Percentiles rank a stretch among this genome's conserved stretches.
These are phyloP conservation scores for Hanseniaspora meyeri DNA, from an alignment of 805 yeast genomes.

Conservation along the genomic window DNA sequence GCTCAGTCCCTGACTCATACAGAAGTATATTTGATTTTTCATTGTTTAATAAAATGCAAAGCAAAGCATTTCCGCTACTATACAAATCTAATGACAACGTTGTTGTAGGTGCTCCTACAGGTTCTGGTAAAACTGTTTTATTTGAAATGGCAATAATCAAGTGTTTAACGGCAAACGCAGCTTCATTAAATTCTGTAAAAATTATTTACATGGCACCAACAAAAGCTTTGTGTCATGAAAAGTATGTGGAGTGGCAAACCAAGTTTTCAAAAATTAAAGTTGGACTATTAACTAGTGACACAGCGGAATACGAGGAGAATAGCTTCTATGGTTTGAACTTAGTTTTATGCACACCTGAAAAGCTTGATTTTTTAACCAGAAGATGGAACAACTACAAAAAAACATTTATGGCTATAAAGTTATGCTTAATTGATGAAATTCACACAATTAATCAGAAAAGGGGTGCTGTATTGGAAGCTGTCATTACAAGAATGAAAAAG, in stretches of 20 bases:
- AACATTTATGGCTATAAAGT: conserved; percentile 32
- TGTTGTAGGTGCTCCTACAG: conserved; percentile 45
- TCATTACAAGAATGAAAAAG: conserved; percentile 24
- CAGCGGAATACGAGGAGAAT: conserved; percentile 34
- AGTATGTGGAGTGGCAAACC: conserved; percentile 34
- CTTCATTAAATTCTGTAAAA: conserved; percentile 23
- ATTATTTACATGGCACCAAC: conserved; percentile 48
- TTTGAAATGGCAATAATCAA: conserved; percentile 40
- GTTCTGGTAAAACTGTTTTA: conserved; percentile 47
- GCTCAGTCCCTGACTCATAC: background rate
- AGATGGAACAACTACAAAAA: conserved; percentile 35
- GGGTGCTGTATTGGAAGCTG: conserved; percentile 40
- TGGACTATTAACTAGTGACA: conserved; percentile 45
- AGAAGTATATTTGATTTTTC: conserved; percentile 26
- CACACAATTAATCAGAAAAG: conserved; percentile 36
- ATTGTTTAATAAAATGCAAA: conserved; percentile 41
- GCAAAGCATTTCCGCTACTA: conserved; percentile 31
- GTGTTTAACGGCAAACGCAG: conserved; percentile 16
- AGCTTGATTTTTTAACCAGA: conserved; percentile 47
- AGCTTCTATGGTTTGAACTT: conserved; percentile 38
- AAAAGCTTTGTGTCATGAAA: conserved; percentile 44
- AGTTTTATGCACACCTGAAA: conserved; percentile 50
- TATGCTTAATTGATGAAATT: conserved; percentile 39
- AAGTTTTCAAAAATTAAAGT: conserved; percentile 35
- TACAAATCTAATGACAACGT: conserved; percentile 31